These are phyloP conservation scores for Termitomyces sp. DNA, from an alignment of 768 basidiomycete species.

Conservation along the genomic window DNA sequence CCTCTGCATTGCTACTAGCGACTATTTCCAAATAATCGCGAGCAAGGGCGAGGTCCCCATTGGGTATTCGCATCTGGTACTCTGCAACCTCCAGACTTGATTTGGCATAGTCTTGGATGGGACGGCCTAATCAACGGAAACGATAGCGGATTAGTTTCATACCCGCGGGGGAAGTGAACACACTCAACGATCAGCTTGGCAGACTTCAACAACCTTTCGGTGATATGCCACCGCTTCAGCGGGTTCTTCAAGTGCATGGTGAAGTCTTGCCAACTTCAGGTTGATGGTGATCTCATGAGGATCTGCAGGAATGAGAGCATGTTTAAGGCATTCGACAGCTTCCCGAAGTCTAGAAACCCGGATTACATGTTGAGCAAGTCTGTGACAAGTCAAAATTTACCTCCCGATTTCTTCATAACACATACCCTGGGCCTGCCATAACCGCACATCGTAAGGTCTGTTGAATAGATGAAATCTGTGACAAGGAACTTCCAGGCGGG, in stretches of 20 bases:
- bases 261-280: slow-evolving; percentile 71
- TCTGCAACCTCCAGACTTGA: slow-evolving; percentile 86
- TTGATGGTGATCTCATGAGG: slow-evolving; percentile 72
- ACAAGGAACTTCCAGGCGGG: background rate
- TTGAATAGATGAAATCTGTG: slow-evolving; percentile 5
- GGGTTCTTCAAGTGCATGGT: slow-evolving; percentile 64
- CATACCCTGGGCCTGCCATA: slow-evolving; percentile 94
- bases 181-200: slow-evolving; percentile 57
- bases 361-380: background rate
- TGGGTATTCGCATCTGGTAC: slow-evolving; percentile 62
- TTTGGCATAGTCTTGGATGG: slow-evolving; percentile 76
- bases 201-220: slow-evolving; percentile 75
- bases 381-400: slow-evolving; percentile 38
- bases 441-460: slow-evolving; percentile 92
- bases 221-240: slow-evolving; percentile 77
- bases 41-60: slow-evolving; percentile 70
- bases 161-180: slow-evolving; percentile 17
- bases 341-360: slow-evolving; percentile 63
- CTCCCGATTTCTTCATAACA: slow-evolving; percentile 92
- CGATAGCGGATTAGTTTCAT: slow-evolving; percentile 21
- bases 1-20: slow-evolving; percentile 77
- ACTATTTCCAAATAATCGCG: slow-evolving; percentile 72
- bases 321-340: slow-evolving; percentile 88
- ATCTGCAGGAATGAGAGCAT: slow-evolving; percentile 82
- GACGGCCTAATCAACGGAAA: slow-evolving; percentile 48